Percentiles rank a stretch among this genome's conserved stretches.
phyloP scores from a whole-genome alignment of 106 monocot genomes.

The Allium sativum region DNA sequence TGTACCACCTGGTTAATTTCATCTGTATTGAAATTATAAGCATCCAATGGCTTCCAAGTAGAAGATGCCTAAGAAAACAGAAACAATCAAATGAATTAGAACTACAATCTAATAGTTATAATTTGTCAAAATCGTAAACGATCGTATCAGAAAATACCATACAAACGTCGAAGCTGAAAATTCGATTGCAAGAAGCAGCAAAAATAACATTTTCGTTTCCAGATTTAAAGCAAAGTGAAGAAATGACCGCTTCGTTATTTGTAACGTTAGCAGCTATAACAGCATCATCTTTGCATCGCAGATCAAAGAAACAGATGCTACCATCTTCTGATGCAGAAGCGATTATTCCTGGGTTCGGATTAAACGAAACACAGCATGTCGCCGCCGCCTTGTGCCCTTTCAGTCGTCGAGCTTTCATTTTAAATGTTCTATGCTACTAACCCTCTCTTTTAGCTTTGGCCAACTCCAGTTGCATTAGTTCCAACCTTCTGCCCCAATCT shows the following conservation, averaged over 20 bases:
- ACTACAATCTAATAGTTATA: no score
- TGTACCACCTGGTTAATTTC: slow-evolving; percentile 73
- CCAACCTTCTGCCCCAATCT: no score
- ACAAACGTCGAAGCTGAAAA: slow-evolving; percentile 50
- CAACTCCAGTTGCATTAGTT: no score
- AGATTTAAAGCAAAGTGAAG: slow-evolving; percentile 70
- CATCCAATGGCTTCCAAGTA: slow-evolving; percentile 45
- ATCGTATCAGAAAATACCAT: slow-evolving; percentile 25
- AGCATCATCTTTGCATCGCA: slow-evolving; percentile 60
- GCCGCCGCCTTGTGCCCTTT: slow-evolving; percentile 42
- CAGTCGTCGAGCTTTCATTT: slow-evolving; percentile 44
- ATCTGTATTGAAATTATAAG: slow-evolving; percentile 71
- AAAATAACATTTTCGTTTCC: slow-evolving; percentile 76
- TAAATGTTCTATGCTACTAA: no score
- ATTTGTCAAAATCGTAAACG: neutral
- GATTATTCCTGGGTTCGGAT: slow-evolving; percentile 35
- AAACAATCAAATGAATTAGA: no score
- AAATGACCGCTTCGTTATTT: slow-evolving; percentile 23
- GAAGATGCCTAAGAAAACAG: slow-evolving; percentile 32
- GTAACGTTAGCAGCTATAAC: slow-evolving; percentile 25
- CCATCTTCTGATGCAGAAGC: slow-evolving; percentile 78
- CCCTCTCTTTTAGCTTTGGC: no score
- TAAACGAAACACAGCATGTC: slow-evolving; percentile 66
- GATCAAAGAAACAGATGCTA: slow-evolving; percentile 61
- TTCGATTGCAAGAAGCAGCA: slow-evolving; percentile 47